Evolutionary conservation across 192 early-diverging fungal species (phyloP), one percentile per base, ranked within the genome.

Genomic region (Gamsiella multidivaricata): DNA sequence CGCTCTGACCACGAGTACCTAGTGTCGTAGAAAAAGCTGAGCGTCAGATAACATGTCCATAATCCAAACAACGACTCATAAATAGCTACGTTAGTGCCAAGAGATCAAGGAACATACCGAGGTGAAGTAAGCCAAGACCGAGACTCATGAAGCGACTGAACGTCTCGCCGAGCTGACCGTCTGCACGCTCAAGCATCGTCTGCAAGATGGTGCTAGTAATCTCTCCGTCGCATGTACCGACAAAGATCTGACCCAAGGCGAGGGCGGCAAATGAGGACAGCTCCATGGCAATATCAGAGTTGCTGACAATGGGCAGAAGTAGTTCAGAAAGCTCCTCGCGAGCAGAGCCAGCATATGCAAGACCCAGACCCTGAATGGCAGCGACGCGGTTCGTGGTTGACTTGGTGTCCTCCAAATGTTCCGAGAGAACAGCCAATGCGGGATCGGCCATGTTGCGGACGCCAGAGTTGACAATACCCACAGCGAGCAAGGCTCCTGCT

Each of bases 131-230:
- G 26, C 91, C 92, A 29, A 99, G 86, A 23, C 96, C 98, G 23
- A 99, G 87, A 34, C 93, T 93, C 94, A 98, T 96, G 79, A 96
- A 97, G 33, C 91, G 89, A 3, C 94, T 91, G 70, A 89, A 97
- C 22, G 92, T 87, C 65, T 96, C 93, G 79, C 93, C 96, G 5
- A 97, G 86, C 29, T 96, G 85, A 17, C 83, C 59, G 23, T 96
- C 95, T n/a, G 90, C 88, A 12, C 95, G 92, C 83, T 98, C 97
- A 90, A 96, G 96, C 90, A 98, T 91, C 6, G 93, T 92, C 81
- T 97, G 93, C 37, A 99, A 79, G 59, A 97, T 96, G 22, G 91
- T 91, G 46, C 92, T 92, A 12, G 95, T 90, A 60, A 98, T 92
- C 42, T 99, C 98, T 55, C 92, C 93, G 69, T 97, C 81, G 80